phyloP scores from a whole-genome alignment of 2,329 filamentous ascomycete species.

The Colletotrichum echinochloae region DNA sequence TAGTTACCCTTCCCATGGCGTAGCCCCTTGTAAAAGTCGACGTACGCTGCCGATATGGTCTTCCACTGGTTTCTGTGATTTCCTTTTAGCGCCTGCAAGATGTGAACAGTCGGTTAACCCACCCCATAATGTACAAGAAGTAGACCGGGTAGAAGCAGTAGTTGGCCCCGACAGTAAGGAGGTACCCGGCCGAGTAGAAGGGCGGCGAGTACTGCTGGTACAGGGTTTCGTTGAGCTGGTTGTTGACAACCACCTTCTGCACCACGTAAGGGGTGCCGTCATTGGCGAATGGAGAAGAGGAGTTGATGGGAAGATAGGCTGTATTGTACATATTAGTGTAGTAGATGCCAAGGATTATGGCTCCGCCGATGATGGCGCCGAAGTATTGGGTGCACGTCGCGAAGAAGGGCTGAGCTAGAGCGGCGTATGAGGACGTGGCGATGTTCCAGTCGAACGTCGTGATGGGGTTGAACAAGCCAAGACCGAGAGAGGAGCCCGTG shows the following conservation, averaged over 20 bases:
- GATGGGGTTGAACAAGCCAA: slow-evolving; percentile 60
- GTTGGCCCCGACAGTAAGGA: slow-evolving; percentile 56
- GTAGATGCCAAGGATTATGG: slow-evolving; percentile 57
- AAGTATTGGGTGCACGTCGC: slow-evolving; percentile 52
- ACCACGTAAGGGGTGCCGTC: slow-evolving; percentile 52
- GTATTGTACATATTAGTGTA: slow-evolving; percentile 58
- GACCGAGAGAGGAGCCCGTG: slow-evolving; percentile 54
- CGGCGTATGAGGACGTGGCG: slow-evolving; percentile 53
- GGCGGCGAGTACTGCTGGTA: slow-evolving; percentile 59
- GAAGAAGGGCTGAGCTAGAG: slow-evolving; percentile 56
- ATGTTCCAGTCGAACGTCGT: slow-evolving; percentile 65
- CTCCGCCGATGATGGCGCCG: slow-evolving; percentile 50
- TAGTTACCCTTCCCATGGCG: slow-evolving; percentile 55
- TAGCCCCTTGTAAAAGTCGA: slow-evolving; percentile 54
- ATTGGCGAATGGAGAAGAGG: slow-evolving; percentile 59
- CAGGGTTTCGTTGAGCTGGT: slow-evolving; percentile 51
- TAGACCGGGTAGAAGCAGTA: slow-evolving; percentile 59
- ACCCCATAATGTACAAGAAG: slow-evolving; percentile 55
- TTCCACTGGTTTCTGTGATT: slow-evolving; percentile 51
- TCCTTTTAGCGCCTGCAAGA: neutral
- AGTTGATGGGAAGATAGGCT: slow-evolving; percentile 62
- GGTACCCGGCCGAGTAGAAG: slow-evolving; percentile 57
- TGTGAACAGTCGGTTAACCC: accelerated
- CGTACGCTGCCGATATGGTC: slow-evolving; percentile 52
- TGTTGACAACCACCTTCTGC: slow-evolving; percentile 52